Evolutionary conservation across 495 filamentous ascomycete genomes (phyloP).

Genomic region (Xylaria palmicola): DNA sequence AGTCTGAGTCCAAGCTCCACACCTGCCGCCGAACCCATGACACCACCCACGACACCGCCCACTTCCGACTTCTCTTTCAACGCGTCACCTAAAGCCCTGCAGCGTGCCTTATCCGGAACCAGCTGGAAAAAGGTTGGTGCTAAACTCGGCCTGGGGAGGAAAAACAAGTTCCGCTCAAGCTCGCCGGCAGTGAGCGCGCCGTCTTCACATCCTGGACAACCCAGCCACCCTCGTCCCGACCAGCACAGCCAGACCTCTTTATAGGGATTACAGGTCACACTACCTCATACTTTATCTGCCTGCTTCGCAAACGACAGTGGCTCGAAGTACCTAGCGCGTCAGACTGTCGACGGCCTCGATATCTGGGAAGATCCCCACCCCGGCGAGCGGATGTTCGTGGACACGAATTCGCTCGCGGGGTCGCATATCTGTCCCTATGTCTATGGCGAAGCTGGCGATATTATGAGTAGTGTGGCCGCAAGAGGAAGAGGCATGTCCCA

Average conservation of each 20-base stretch:
- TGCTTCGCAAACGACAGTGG: constrained; percentile 20
- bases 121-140: constrained; percentile 85
- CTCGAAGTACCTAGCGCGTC: constrained; percentile 23
- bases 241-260: constrained; percentile 38
- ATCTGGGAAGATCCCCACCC: constrained; percentile 50
- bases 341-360: constrained; percentile 14
- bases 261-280: constrained; percentile 57
- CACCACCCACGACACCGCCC: constrained; percentile 84
- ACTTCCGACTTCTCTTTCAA: constrained; percentile 58
- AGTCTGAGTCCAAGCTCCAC: constrained; percentile 53
- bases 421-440: constrained; percentile 25
- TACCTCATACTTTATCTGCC: constrained; percentile 36
- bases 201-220: constrained; percentile 34
- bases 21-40: constrained; percentile 67
- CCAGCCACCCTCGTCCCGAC: constrained; percentile 23
- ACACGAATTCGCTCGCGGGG: constrained; percentile 29
- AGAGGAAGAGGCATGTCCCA: constrained; percentile 38
- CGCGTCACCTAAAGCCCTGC: constrained; percentile 51
- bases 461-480: constrained; percentile 53
- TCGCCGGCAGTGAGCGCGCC: constrained; percentile 33
- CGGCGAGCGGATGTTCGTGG: constrained; percentile 39
- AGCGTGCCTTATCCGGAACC: constrained; percentile 50
- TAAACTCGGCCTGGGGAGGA: constrained; percentile 70
- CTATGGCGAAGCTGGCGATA: constrained; percentile 26
- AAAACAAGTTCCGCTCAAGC: constrained; percentile 38